These are phyloP conservation scores for Xylaria sp. DNA, from an alignment of 2,329 filamentous ascomycete species.

Conservation along the genomic window DNA sequence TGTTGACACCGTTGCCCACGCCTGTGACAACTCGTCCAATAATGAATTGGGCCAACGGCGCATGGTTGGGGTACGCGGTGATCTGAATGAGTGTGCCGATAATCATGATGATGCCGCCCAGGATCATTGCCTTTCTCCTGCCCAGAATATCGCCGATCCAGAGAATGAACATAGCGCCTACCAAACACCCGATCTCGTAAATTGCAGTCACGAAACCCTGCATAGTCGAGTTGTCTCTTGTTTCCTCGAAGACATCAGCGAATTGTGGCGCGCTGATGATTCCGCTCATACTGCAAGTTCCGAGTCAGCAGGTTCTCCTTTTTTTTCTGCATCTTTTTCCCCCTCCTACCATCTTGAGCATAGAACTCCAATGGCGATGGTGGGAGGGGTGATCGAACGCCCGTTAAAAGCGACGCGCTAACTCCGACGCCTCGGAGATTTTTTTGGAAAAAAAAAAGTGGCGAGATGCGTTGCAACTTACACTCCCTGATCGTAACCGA, in stretches of 20 bases:
- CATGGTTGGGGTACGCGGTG: slow-evolving; percentile 35
- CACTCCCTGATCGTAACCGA: slow-evolving; percentile 58
- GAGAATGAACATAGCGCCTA: slow-evolving; percentile 53
- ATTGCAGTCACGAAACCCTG: slow-evolving; percentile 51
- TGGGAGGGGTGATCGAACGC: slow-evolving; percentile 15
- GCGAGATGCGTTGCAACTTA: slow-evolving; percentile 13
- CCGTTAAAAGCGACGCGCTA: neutral
- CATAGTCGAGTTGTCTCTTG: slow-evolving; percentile 47
- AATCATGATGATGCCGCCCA: slow-evolving; percentile 60
- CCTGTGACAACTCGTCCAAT: slow-evolving; percentile 54
- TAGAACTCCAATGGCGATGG: too few species aligned
- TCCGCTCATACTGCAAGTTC: slow-evolving; percentile 46
- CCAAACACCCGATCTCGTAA: slow-evolving; percentile 49
- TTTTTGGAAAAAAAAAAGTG: neutral
- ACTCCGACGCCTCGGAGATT: neutral
- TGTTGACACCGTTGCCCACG: slow-evolving; percentile 56
- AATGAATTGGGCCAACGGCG: slow-evolving; percentile 48
- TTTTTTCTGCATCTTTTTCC: slow-evolving; percentile 6
- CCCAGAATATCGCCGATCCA: slow-evolving; percentile 56
- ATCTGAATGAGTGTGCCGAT: slow-evolving; percentile 63
- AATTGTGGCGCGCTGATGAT: slow-evolving; percentile 56
- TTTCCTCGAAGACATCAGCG: slow-evolving; percentile 50
- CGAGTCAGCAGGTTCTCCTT: slow-evolving; percentile 5
- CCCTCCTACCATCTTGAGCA: too few species aligned
- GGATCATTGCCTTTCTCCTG: slow-evolving; percentile 57